phyloP scores from a whole-genome alignment of 257 asterid genomes.

The Scutellaria baicalensis region DNA sequence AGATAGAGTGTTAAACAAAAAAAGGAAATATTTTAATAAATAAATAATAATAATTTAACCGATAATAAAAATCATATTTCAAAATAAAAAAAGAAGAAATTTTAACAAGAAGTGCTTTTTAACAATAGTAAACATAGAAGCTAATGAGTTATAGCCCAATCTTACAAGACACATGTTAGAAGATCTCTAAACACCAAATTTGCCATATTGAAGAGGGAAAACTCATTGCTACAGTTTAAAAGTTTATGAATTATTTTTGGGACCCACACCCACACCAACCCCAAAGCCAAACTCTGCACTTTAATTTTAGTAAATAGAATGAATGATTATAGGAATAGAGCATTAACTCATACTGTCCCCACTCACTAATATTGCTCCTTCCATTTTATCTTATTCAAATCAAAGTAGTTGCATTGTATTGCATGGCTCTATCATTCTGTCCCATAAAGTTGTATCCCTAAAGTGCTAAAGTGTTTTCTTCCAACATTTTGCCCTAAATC shows the following conservation, averaged over 20 bases:
- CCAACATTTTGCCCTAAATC: conserved; percentile 14
- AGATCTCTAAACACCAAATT: too few species aligned
- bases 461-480: conserved; percentile 6
- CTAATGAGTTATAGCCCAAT: too few species aligned
- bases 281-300: not conserved
- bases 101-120: too few species aligned
- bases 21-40: too few species aligned
- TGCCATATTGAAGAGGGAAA: too few species aligned
- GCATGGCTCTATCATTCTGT: conserved; percentile 42
- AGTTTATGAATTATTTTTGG: not conserved
- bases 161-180: too few species aligned
- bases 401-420: conserved; percentile 37
- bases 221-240: too few species aligned
- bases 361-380: conserved; percentile 19
- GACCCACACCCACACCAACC: not conserved
- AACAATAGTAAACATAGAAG: too few species aligned
- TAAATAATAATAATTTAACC: too few species aligned
- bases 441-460: conserved; percentile 16
- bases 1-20: too few species aligned
- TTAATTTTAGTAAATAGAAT: conserved; percentile 10
- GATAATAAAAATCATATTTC: too few species aligned
- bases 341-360: conserved; percentile 26
- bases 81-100: too few species aligned
- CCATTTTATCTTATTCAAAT: conserved; percentile 14
- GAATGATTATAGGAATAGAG: conserved; percentile 30